These are phyloP conservation scores for Lagerstroemia fauriei DNA, from an alignment of 441 rosid species.

Conservation along the genomic window DNA sequence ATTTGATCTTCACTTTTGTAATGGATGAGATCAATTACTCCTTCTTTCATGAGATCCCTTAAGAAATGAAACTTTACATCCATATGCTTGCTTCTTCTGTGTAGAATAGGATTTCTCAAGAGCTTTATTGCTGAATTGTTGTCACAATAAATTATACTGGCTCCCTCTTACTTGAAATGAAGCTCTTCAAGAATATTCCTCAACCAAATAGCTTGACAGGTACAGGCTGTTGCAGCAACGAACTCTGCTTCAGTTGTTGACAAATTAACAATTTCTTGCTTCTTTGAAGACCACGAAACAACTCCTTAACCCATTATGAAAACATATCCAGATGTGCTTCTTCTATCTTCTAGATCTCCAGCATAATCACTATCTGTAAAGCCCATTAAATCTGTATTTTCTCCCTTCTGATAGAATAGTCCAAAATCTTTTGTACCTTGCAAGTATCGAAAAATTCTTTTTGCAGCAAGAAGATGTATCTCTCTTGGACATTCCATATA, in stretches of 20 bases:
- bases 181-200: neutral
- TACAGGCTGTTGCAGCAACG: neutral
- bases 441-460: neutral
- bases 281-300: neutral
- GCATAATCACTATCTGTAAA: neutral
- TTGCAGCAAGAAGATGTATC: neutral
- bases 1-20: neutral
- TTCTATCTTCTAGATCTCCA: neutral
- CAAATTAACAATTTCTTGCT: neutral
- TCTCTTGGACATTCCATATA: neutral
- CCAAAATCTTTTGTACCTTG: neutral
- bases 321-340: neutral
- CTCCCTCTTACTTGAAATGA: neutral
- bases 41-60: neutral
- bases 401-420: neutral
- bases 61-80: neutral
- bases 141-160: neutral
- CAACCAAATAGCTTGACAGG: neutral
- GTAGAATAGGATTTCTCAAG: neutral
- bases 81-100: neutral
- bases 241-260: neutral
- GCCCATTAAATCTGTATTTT: neutral
- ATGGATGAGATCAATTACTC: neutral
- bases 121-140: neutral
- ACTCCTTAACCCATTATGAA: neutral